A percentile compares a stretch with the other conserved stretches of the same genome.
Evolutionary conservation across 768 basidiomycete species (phyloP).

Genomic region (Boletus sp.): DNA sequence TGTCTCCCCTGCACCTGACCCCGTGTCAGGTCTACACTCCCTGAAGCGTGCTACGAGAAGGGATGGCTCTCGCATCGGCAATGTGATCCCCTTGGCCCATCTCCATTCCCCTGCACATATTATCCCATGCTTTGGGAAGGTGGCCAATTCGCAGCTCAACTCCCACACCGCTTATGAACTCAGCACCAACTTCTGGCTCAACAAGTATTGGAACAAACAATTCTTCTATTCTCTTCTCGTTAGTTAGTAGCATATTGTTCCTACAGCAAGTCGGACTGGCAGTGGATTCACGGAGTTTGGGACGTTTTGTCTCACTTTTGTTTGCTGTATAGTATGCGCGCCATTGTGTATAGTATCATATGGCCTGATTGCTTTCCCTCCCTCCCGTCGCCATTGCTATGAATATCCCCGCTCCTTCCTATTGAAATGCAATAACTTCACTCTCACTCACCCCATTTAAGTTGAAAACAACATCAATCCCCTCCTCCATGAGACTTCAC

Average conservation of each 20-base stretch:
- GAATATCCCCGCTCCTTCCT: not conserved
- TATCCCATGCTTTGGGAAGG: not conserved
- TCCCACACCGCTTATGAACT: not conserved
- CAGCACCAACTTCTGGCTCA: not conserved
- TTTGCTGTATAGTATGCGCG: too few species aligned
- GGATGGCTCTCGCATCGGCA: not conserved
- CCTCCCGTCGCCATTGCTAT: not conserved
- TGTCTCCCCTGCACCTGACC: not conserved
- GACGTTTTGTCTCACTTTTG: too few species aligned
- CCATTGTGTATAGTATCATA: not conserved
- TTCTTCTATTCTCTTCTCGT: not conserved
- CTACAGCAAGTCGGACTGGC: not conserved
- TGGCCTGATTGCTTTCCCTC: not conserved
- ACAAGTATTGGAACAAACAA: not conserved
- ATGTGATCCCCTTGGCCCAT: not conserved
- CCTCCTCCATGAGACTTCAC: not conserved
- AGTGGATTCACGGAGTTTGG: not conserved
- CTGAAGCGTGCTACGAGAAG: not conserved
- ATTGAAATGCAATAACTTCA: not conserved
- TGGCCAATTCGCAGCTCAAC: not conserved
- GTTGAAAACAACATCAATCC: not conserved
- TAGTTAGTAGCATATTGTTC: not conserved
- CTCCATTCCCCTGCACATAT: not conserved
- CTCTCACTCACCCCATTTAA: not conserved
- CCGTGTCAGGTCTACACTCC: not conserved